Evolutionary conservation across 2,329 filamentous ascomycete species (phyloP).

Genomic region (Penicillium decumbens): DNA sequence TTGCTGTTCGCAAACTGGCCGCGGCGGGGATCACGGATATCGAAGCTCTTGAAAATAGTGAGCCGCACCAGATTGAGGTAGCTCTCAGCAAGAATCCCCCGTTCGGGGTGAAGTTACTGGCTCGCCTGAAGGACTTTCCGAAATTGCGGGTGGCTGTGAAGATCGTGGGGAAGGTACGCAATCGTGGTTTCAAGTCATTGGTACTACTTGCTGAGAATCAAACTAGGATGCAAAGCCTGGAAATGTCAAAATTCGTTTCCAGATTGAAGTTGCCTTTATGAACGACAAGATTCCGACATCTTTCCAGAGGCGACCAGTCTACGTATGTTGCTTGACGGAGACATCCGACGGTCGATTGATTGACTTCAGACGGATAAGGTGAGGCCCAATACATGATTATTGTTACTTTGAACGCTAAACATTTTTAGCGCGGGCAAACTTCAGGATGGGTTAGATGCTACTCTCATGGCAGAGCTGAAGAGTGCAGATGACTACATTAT

Average conservation of each 20-base stretch:
- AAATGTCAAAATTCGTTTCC: conserved; percentile 57
- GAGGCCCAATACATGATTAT: conserved; percentile 22
- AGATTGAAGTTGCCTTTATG: conserved; percentile 63
- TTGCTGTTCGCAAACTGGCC: conserved; percentile 68
- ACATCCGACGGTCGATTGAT: conserved; percentile 63
- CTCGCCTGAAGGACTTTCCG: conserved; percentile 66
- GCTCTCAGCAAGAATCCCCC: conserved; percentile 75
- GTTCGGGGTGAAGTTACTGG: conserved; percentile 67
- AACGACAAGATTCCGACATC: conserved; percentile 59
- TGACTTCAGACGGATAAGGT: conserved; percentile 63
- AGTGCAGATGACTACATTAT: conserved; percentile 55
- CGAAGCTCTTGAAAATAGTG: conserved; percentile 61
- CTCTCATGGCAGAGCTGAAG: conserved; percentile 55
- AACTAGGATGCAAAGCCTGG: conserved; percentile 32
- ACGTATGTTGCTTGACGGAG: conserved; percentile 69
- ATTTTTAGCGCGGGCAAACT: conserved; percentile 58
- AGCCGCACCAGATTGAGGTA: conserved; percentile 70
- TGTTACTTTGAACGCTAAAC: not conserved
- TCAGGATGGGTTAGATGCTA: conserved; percentile 56
- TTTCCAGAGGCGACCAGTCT: conserved; percentile 63
- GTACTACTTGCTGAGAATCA: conserved; percentile 4
- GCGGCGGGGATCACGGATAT: conserved; percentile 67
- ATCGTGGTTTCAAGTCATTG: conserved; percentile 19
- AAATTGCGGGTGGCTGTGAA: conserved; percentile 55
- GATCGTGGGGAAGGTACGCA: conserved; percentile 44